Evolutionary conservation across 2,329 filamentous ascomycete genomes (phyloP).

Genomic region (Drechslerella dactyloides): DNA sequence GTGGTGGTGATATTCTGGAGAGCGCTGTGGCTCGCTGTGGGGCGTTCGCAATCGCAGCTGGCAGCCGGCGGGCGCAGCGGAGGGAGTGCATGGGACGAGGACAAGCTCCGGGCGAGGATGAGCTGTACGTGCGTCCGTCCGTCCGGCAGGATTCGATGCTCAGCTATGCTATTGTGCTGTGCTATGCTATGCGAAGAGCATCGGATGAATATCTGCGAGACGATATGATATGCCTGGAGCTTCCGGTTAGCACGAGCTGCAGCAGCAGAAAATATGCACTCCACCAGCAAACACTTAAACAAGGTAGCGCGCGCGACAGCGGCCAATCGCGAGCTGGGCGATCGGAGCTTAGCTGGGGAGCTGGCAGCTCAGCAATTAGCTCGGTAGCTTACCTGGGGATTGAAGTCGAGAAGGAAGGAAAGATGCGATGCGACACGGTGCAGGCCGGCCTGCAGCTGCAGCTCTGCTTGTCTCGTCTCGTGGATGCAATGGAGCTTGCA

Average conservation of each 20-base stretch:
- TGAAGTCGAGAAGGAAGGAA: background rate
- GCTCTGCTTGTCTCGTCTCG: too few species aligned
- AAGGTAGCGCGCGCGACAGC: background rate
- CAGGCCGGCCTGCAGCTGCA: too few species aligned
- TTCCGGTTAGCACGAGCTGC: conserved; percentile 1
- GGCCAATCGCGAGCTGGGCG: background rate
- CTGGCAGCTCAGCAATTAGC: background rate
- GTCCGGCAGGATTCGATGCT: too few species aligned
- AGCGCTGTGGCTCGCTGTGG: conserved; percentile 10
- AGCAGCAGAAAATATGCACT: conserved; percentile 11
- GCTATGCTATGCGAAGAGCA: too few species aligned
- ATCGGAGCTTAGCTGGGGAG: too few species aligned
- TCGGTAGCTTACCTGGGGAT: background rate
- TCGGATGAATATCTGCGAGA: too few species aligned
- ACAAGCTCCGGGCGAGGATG: too few species aligned
- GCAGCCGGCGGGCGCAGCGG: conserved; percentile 15
- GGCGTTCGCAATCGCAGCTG: conserved; percentile 15
- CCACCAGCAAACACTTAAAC: background rate
- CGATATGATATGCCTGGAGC: too few species aligned
- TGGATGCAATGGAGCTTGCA: too few species aligned
- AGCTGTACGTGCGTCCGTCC: too few species aligned
- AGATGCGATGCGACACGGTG: too few species aligned
- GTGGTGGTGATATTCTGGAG: background rate
- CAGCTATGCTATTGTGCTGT: too few species aligned
- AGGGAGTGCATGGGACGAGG: conserved; percentile 12